Base-by-base conservation (phyloP, 2,329 filamentous ascomycete species). In the Juglanconis oblonga region DNA sequence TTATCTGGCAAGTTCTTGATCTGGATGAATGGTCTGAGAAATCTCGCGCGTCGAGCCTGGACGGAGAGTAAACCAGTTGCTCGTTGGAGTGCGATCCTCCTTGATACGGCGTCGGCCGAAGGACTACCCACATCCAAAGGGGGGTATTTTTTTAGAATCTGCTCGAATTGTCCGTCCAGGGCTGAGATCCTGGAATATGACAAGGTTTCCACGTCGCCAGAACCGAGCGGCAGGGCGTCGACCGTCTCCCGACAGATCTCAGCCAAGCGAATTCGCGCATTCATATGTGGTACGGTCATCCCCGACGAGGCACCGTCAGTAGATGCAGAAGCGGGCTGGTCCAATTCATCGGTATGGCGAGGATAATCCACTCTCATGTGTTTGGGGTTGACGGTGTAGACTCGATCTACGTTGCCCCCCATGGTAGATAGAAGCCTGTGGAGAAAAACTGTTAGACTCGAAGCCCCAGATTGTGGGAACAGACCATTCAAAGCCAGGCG, bases 351-450 rank as follows among this genome's bases (percentile, higher is more conserved):
- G 7, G 74, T 68, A 54, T 78, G 76, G 1, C 72, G 69, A 4
- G 76, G 76, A 48, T 71, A 72, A 3, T 69, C 70, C 3, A 79
- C 71, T 11, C 67, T 67, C 70, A 78, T 77, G 24, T 78, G 74
- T 5, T 64, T 67, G 9, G 73, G 71, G n/a, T 76, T 70, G 5
- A 78, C 65, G 0, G 67, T 66, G 33, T 75, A 77, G 6, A 72
- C 72, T 1, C 71, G 67, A 51, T 76, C 73, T 1, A 73, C 67
- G 0, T 71, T 71, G 9, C 70, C 72, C 7, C 68, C 70, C 64
- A 75, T 74, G 17, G 73, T 68, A 35, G 71, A 69, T 8, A 77
- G 62, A 62, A 78, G 69, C 68, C 74, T 77, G 36, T 24, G 6
- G n/a, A 31, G 33, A 7, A 38, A 13, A 38, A 38, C 11, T 38